Base-by-base conservation (phyloP, 192 early-diverging fungal species). In the Coemansia sp. region DNA sequence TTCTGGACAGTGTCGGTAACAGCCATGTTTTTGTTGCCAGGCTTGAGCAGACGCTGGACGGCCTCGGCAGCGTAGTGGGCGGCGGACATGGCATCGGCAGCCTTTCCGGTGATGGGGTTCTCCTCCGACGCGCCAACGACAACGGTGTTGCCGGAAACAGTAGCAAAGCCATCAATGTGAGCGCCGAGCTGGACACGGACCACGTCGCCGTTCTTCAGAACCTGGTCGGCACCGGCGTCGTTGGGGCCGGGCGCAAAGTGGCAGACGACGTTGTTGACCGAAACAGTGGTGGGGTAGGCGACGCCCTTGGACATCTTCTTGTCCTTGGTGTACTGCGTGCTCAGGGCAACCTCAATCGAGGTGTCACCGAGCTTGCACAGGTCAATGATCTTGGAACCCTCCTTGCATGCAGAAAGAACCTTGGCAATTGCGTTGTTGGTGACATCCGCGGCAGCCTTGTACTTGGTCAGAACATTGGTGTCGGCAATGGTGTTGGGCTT, bases 161-260 rank as follows among this genome's bases (percentile, higher is more conserved):
- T 84, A 56, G 90, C 89, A 62, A 89, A 96, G 59, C 96, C 96
- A 73, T 98, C 96, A 51, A 98, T 87, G 66, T 97, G 95, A 48
- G 90, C 90, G 74, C 93, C 96, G 61, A 81, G 86, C 72, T 92
- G 91, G 75, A 97, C 87, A 78, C 94, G 93, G 73, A 93, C 93
- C 60, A 96, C 77, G 82, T 95, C 93, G 55, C 93, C 93, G 63
- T 75, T 86, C 75, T 88, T 89, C 67, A 97, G 81, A 16, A 18
- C 66, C 61, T 76, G 63, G 22, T 75, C 70, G 54, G 86, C 87
- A 62, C 89, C 89, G 48, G 88, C 76, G 65, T 91, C 90, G 56
- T 74, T 79, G n/a, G 86, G 67, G 50, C 96, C 73, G n/a, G 95
- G 93, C 38, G 92, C 89, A 81, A 89, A 92, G 82, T 96, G 92